Base-by-base conservation (phyloP, 768 basidiomycete genomes). In the Hypholoma sublateritium region DNA sequence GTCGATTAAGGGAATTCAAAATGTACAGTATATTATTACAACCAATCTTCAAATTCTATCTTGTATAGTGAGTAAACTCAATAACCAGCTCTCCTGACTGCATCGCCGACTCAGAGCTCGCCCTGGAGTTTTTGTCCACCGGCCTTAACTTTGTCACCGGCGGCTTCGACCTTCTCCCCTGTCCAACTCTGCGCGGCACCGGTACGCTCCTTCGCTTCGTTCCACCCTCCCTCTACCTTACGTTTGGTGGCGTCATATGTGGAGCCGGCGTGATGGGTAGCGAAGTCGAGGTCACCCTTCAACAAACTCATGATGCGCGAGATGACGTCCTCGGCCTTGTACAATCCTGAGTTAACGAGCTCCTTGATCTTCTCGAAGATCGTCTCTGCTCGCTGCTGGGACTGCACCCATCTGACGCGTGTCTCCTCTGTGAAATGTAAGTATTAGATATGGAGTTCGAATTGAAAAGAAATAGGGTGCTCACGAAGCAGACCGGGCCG, bases 401-500 rank as follows among this genome's bases (percentile, higher is more conserved):
- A 73, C 70, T 92, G 85, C 39, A 91, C 81, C 82, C 87, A 95
- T 53, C 86, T 87, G 63, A 93, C 85, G 36, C 90, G 87, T 1
- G 82, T 82, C 71, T 92, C 88, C 75, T 91, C 86, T 89, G 66
- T 14, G n/a, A 4, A 49, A 32, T 3, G 14, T n/a, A n/a, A n/a
- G n/a, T n/a, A 17, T 36, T 8, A 17, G 25, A 8, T 55, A 28
- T 13, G 24, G 43, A 14, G 46, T 28, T 24, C 22, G 49, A 1
- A 21, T 57, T 50, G 3, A 37, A 16, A 53, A 21, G 16, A 21
- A 49, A 50, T 24, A 54, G n/a, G n/a, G 39, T 24, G 74, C 77
- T 37, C 65, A 89, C 89, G 91, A 34, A 98, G 79, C 17, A 97
- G 81, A n/a, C 87, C 87, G 0, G 91, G 84, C 35, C 94, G 84